Conservation (phyloP, 768 basidiomycete genomes). For the Strobilomyces dryophilus region DNA sequence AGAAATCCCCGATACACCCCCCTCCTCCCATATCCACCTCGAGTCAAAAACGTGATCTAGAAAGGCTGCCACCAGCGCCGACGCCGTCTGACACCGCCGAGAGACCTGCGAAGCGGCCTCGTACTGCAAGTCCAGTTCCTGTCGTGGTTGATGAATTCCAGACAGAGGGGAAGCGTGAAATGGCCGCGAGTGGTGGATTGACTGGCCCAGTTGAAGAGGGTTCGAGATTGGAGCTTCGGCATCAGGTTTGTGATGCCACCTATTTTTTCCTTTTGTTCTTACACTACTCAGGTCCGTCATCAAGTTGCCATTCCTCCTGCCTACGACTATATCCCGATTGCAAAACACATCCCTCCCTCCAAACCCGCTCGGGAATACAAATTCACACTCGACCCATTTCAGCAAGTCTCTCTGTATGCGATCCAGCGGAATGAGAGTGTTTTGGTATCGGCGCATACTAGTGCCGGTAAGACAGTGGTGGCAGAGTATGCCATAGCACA, state of each 20-base stretch:
- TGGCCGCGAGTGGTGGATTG: conserved; percentile 84
- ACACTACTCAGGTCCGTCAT: conserved; percentile 68
- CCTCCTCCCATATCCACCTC: background rate
- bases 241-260: conserved; percentile 50
- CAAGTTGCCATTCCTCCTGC: conserved; percentile 95
- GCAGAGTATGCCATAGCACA: conserved; percentile 99
- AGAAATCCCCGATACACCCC: background rate
- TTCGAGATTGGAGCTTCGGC: conserved; percentile 68
- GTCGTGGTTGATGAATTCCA: conserved; percentile 92
- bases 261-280: background rate
- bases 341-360: conserved; percentile 83
- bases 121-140: conserved; percentile 62
- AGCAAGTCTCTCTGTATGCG: conserved; percentile 88
- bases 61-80: conserved; percentile 2
- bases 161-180: conserved; percentile 88
- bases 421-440: conserved; percentile 98
- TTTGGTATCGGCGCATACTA: conserved; percentile 96
- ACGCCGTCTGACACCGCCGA: conserved; percentile 29
- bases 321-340: conserved; percentile 87
- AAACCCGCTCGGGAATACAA: conserved; percentile 93
- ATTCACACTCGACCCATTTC: conserved; percentile 96
- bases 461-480: conserved; percentile 98
- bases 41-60: conserved; percentile 17
- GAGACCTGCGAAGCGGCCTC: conserved; percentile 49
- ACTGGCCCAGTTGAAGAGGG: conserved; percentile 68